Percentiles rank a stretch among this genome's conserved stretches.
These are phyloP conservation scores for Andrographis paniculata DNA, from an alignment of 305 asterid species.

Conservation along the genomic window DNA sequence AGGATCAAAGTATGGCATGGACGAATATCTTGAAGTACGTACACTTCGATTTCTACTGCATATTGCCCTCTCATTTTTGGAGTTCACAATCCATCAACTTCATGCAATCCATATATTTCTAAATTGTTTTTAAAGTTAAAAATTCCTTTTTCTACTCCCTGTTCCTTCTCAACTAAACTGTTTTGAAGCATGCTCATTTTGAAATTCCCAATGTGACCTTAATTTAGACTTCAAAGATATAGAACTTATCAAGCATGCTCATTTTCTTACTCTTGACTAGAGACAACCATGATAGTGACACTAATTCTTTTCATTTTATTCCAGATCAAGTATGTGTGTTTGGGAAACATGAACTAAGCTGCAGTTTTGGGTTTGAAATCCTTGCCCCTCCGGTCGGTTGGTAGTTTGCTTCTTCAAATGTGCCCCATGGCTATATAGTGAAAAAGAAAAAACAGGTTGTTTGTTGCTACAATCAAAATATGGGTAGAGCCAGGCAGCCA, in stretches of 20 bases:
- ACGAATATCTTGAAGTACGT: slow-evolving; percentile 83
- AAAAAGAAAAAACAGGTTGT: too few species aligned
- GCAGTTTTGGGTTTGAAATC: not conserved
- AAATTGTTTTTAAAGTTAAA: not conserved
- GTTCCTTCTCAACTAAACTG: too few species aligned
- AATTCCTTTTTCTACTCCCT: not conserved
- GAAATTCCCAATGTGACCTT: too few species aligned
- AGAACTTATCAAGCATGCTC: not conserved
- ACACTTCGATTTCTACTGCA: not conserved
- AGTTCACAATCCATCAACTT: too few species aligned
- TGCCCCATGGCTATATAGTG: too few species aligned
- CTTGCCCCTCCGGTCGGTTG: not conserved
- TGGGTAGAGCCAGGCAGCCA: too few species aligned
- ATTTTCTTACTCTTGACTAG: too few species aligned
- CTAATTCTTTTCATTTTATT: slow-evolving; percentile 17
- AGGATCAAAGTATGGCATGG: slow-evolving; percentile 97
- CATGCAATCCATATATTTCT: too few species aligned
- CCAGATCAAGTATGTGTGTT: slow-evolving; percentile 75
- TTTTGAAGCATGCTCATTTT: too few species aligned
- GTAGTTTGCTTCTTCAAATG: not conserved
- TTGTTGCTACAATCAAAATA: too few species aligned
- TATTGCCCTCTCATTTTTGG: not conserved
- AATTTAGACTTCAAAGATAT: too few species aligned
- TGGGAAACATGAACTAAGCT: slow-evolving; percentile 68
- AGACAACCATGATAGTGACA: too few species aligned